Conservation (phyloP, 768 basidiomycete species). For the Tricholoma hemisulphureum region DNA sequence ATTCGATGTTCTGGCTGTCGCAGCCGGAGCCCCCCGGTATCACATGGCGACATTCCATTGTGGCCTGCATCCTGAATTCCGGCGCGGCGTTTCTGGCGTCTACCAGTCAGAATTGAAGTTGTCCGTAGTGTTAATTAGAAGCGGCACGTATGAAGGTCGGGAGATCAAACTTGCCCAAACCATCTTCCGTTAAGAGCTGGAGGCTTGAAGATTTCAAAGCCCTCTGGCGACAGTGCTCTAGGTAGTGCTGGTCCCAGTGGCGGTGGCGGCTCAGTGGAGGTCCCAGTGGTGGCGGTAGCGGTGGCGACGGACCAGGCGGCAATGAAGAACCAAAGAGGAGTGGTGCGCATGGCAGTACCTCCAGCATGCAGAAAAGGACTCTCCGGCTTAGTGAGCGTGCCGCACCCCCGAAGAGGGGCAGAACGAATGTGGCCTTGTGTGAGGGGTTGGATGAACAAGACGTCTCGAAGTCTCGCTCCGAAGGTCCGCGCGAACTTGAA, state of each 20-base stretch:
- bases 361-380: not conserved
- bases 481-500: not conserved
- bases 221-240: not conserved
- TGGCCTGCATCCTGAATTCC: conserved; percentile 7
- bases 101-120: conserved; percentile 3
- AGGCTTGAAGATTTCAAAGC: no score
- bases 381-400: not conserved
- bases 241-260: not conserved
- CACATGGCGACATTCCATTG: conserved; percentile 2
- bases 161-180: not conserved
- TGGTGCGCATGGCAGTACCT: no score
- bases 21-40: not conserved
- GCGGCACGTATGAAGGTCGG: not conserved
- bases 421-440: no score
- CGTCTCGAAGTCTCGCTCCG: not conserved
- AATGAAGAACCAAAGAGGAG: no score
- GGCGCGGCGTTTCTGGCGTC: conserved; percentile 8
- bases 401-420: not conserved
- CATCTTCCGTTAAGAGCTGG: not conserved
- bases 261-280: not conserved
- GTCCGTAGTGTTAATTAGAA: not conserved
- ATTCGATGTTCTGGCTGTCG: conserved; percentile 5
- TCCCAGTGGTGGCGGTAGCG: not conserved
- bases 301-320: not conserved
- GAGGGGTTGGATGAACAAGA: not conserved